phyloP scores from a whole-genome alignment of 768 basidiomycete species.

The Amanita exitialis region DNA sequence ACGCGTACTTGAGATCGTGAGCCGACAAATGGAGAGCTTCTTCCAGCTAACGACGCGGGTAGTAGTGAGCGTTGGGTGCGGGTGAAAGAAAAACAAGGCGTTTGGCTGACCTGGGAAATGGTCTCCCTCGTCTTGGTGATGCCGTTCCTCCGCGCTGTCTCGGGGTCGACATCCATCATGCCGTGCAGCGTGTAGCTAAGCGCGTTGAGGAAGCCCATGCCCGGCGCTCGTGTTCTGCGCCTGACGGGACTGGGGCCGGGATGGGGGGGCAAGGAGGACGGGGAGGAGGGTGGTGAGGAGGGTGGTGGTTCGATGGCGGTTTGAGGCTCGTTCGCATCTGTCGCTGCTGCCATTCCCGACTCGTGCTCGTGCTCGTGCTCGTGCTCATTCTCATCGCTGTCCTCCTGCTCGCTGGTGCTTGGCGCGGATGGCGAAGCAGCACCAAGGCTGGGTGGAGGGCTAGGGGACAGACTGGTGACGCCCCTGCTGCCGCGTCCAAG shows the following conservation, averaged over 20 bases:
- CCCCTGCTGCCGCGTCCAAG: slow-evolving; percentile 49
- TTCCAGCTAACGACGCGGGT: slow-evolving; percentile 58
- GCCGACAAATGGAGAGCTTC: slow-evolving; percentile 88
- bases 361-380: no score
- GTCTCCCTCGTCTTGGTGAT: slow-evolving; percentile 92
- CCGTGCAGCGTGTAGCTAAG: slow-evolving; percentile 92
- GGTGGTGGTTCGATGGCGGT: neutral
- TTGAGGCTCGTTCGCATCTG: slow-evolving; percentile 8
- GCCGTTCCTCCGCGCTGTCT: slow-evolving; percentile 84
- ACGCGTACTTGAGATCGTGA: slow-evolving; percentile 93
- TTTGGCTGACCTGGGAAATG: slow-evolving; percentile 73
- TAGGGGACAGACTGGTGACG: slow-evolving; percentile 5
- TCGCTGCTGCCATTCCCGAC: slow-evolving; percentile 15
- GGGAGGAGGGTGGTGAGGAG: slow-evolving; percentile 27
- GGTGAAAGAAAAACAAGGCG: neutral
- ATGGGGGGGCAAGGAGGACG: slow-evolving; percentile 60
- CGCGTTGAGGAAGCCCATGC: slow-evolving; percentile 84
- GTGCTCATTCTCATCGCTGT: no score
- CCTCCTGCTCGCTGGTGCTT: no score
- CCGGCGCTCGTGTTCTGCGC: slow-evolving; percentile 50
- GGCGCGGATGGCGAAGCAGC: no score
- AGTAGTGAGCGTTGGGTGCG: neutral
- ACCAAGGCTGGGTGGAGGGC: slow-evolving; percentile 10
- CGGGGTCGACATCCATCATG: slow-evolving; percentile 99
- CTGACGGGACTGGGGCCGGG: slow-evolving; percentile 66